A percentile compares a stretch with the other conserved stretches of the same genome.
Conservation (phyloP, 768 basidiomycete species). For the Tricholoma furcatifolium region DNA sequence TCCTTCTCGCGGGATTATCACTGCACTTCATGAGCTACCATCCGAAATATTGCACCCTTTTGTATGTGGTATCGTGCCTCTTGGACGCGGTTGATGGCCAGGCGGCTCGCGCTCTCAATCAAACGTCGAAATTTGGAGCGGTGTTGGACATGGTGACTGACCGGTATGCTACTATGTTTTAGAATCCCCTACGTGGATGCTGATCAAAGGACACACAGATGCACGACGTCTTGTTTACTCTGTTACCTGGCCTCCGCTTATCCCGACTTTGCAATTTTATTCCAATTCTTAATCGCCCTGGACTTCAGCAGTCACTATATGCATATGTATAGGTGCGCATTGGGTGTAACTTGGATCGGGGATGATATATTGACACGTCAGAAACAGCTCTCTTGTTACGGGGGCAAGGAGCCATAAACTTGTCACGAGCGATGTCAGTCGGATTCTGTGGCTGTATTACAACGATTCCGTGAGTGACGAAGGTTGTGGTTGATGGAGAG, state of each 20-base stretch:
- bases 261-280: constrained; percentile 77
- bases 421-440: constrained; percentile 89
- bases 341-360: not conserved
- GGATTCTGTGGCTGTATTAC: constrained; percentile 92
- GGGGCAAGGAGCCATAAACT: constrained; percentile 92
- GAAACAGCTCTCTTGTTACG: constrained; percentile 82
- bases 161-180: constrained; percentile 53
- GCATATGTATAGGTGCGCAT: constrained; percentile 96
- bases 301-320: constrained; percentile 99
- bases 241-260: constrained; percentile 93
- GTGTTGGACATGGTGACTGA: constrained; percentile 99
- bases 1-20: constrained; percentile 86
- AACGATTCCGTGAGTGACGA: constrained; percentile 74
- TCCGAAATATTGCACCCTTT: constrained; percentile 86
- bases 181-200: not conserved
- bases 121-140: constrained; percentile 95
- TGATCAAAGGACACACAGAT: constrained; percentile 45
- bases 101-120: constrained; percentile 83
- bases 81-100: constrained; percentile 95
- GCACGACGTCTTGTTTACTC: constrained; percentile 92
- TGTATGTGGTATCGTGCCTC: constrained; percentile 88
- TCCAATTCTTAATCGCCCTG: constrained; percentile 94
- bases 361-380: constrained; percentile 6
- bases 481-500: not conserved
- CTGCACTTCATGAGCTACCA: constrained; percentile 94